Conservation (phyloP, 2,329 filamentous ascomycete species). For the Neophaeococcomyces aloes region DNA sequence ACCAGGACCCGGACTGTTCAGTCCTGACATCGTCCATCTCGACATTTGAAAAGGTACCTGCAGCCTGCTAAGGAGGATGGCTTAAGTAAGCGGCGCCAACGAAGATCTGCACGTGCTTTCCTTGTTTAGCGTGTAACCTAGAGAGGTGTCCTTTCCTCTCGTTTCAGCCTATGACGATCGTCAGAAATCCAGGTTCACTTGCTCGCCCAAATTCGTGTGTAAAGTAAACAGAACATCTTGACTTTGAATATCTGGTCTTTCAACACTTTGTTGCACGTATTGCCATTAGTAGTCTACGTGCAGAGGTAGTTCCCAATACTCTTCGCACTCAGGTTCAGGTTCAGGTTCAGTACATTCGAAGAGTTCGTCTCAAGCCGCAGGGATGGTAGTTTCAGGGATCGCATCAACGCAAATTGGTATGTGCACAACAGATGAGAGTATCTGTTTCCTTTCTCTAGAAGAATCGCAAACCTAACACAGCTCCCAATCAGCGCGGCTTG, state of each 20-base stretch:
- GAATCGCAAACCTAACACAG: neutral
- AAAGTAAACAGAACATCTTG: neutral
- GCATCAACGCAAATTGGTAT: slow-evolving; percentile 8
- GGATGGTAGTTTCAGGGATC: slow-evolving; percentile 9
- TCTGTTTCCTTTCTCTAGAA: no score
- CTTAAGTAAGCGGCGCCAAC: neutral
- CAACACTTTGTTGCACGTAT: neutral
- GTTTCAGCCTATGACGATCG: neutral
- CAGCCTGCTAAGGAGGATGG: neutral
- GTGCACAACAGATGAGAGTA: neutral
- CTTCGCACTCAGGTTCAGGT: no score
- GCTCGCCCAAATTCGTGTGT: no score
- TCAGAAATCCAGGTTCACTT: neutral
- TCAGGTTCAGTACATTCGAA: no score
- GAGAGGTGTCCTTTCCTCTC: neutral
- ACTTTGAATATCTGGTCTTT: slow-evolving; percentile 1
- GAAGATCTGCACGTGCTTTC: neutral
- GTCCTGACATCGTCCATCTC: no score
- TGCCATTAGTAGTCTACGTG: neutral
- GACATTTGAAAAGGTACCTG: no score
- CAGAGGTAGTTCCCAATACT: neutral
- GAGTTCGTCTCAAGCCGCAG: no score
- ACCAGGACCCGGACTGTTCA: no score
- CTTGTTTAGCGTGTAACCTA: neutral
- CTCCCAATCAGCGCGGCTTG: slow-evolving; percentile 1